phyloP scores from a whole-genome alignment of 768 basidiomycete genomes.

The Kwoniella sp. region DNA sequence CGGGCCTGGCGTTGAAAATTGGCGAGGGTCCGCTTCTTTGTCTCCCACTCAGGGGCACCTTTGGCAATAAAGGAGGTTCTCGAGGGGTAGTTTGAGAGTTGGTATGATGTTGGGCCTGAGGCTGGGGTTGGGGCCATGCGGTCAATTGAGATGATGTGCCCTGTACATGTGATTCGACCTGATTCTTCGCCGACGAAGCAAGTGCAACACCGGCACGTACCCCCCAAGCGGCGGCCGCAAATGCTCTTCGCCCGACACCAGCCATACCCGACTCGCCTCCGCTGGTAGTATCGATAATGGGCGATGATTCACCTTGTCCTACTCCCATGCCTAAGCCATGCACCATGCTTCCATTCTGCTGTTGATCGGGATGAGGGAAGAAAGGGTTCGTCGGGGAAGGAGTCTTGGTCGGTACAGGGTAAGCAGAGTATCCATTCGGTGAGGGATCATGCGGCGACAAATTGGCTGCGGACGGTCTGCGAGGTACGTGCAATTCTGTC shows the following conservation, averaged over 20 bases:
- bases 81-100: slow-evolving; percentile 14
- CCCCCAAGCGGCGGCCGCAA: slow-evolving; percentile 67
- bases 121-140: slow-evolving; percentile 10
- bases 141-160: slow-evolving; percentile 6
- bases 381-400: slow-evolving; percentile 58
- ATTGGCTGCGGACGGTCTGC: slow-evolving; percentile 30
- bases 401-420: slow-evolving; percentile 55
- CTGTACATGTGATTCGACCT: slow-evolving; percentile 7
- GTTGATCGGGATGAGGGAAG: slow-evolving; percentile 62
- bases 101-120: neutral
- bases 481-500: slow-evolving; percentile 17
- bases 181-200: slow-evolving; percentile 21
- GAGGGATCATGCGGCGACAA: slow-evolving; percentile 27
- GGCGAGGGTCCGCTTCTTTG: slow-evolving; percentile 12
- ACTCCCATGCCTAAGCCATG: slow-evolving; percentile 42
- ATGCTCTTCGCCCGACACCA: slow-evolving; percentile 82
- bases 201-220: slow-evolving; percentile 45
- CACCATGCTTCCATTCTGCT: slow-evolving; percentile 49
- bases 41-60: slow-evolving; percentile 25
- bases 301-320: slow-evolving; percentile 22
- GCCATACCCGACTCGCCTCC: slow-evolving; percentile 66
- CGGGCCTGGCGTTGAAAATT: slow-evolving; percentile 9
- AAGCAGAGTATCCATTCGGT: slow-evolving; percentile 47
- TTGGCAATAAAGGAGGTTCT: slow-evolving; percentile 30
- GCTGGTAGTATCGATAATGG: slow-evolving; percentile 28